Conservation (phyloP, 1,284 basidiomycete species). For the Pholiota adiposa region DNA sequence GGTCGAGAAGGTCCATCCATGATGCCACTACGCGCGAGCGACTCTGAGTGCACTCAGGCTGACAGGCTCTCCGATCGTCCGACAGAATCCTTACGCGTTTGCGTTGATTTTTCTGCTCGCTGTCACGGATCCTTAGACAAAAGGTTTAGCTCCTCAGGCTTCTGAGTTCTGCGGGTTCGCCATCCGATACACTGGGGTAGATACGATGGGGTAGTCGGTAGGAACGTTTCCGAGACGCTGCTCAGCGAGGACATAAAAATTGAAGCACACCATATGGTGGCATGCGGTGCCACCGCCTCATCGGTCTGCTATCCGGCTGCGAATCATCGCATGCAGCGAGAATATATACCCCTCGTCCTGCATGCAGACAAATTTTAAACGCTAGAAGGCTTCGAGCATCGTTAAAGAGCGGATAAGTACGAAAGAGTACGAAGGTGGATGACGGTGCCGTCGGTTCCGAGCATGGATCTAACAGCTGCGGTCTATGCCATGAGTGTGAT, state of each 20-base stretch:
- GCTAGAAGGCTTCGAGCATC: not conserved
- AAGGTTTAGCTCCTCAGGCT: not conserved
- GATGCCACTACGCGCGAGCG: too few species aligned
- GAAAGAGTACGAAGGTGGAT: too few species aligned
- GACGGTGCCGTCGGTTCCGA: too few species aligned
- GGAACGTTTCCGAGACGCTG: not conserved
- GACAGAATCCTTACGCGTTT: not conserved
- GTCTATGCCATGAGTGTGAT: too few species aligned
- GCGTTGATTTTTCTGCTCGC: too few species aligned
- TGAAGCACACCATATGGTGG: not conserved
- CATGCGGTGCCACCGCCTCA: not conserved
- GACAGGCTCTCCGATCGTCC: not conserved
- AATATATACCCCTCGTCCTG: not conserved
- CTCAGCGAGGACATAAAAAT: not conserved
- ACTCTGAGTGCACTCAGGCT: too few species aligned
- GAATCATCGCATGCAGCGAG: not conserved
- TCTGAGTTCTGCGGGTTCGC: not conserved
- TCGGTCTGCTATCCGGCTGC: not conserved
- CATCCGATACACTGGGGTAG: not conserved
- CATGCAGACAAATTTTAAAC: not conserved
- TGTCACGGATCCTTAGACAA: not conserved
- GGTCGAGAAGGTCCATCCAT: too few species aligned
- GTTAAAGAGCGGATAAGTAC: not conserved
- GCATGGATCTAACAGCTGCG: too few species aligned
- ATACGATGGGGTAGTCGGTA: not conserved